Conservation (phyloP, 163 green algal species). For the Scenedesmus sp. region DNA sequence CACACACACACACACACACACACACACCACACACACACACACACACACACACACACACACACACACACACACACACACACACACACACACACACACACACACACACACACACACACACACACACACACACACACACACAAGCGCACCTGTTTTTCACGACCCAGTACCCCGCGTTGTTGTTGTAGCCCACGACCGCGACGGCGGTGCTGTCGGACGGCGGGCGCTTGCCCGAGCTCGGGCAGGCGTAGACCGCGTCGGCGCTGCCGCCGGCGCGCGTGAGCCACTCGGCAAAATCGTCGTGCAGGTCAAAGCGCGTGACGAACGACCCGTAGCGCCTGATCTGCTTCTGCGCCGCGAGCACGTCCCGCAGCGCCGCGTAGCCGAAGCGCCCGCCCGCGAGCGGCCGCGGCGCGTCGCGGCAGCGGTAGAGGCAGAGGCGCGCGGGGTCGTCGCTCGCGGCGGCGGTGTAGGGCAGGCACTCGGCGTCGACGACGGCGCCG, state of each 20-base stretch:
- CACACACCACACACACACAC: too few species aligned
- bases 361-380: neutral
- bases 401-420: neutral
- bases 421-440: constrained; percentile 25
- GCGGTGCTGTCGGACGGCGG: constrained; percentile 7
- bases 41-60: too few species aligned
- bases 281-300: constrained; percentile 34
- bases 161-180: constrained; percentile 29
- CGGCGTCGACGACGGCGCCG: neutral
- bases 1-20: too few species aligned
- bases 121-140: too few species aligned
- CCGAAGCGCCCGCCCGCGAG: constrained; percentile 8
- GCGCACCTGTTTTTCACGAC: constrained; percentile 40
- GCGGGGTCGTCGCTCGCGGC: constrained; percentile 33
- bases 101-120: too few species aligned
- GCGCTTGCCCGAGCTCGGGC: constrained; percentile 4
- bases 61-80: too few species aligned
- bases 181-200: constrained; percentile 31
- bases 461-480: constrained; percentile 42
- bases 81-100: too few species aligned
- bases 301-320: constrained; percentile 36
- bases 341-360: constrained; percentile 26
- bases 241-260: constrained; percentile 20
- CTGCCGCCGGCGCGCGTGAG: neutral
- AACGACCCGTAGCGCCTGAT: constrained; percentile 34